Percentiles rank a stretch among this genome's conserved stretches.
Conservation (phyloP, 2,329 filamentous ascomycete species). For the Neonectria punicea region DNA sequence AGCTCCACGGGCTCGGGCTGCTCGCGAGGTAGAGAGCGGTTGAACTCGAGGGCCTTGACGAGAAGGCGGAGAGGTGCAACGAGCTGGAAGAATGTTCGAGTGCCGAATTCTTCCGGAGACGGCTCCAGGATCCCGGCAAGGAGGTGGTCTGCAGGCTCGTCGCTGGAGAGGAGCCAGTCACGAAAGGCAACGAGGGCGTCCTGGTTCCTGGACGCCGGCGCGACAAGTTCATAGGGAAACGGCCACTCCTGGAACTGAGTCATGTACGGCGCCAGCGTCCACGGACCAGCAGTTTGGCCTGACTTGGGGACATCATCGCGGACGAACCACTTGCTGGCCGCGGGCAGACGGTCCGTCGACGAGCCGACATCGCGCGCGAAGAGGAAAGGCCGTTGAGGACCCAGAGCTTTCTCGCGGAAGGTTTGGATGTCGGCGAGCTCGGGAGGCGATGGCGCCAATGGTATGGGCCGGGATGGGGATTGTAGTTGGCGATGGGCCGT, state of each 20-base stretch:
- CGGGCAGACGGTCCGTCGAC: slow-evolving; percentile 55
- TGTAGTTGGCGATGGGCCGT: slow-evolving; percentile 15
- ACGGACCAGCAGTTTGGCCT: background rate
- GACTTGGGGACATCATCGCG: background rate
- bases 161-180: slow-evolving; percentile 41
- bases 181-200: slow-evolving; percentile 41
- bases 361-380: slow-evolving; percentile 59
- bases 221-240: slow-evolving; percentile 55
- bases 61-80: slow-evolving; percentile 73
- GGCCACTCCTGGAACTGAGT: slow-evolving; percentile 43
- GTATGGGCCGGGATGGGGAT: slow-evolving; percentile 13
- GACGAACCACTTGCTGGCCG: slow-evolving; percentile 69
- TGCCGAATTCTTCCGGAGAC: slow-evolving; percentile 35
- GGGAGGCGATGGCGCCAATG: slow-evolving; percentile 20
- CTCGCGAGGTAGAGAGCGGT: slow-evolving; percentile 40
- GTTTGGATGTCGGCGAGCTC: slow-evolving; percentile 46
- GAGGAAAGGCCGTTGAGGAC: slow-evolving; percentile 59
- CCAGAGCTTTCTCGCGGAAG: slow-evolving; percentile 66
- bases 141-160: slow-evolving; percentile 43
- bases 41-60: slow-evolving; percentile 64
- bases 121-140: slow-evolving; percentile 46
- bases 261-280: slow-evolving; percentile 45
- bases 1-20: slow-evolving; percentile 57
- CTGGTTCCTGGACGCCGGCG: slow-evolving; percentile 28
- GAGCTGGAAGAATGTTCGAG: slow-evolving; percentile 63